Base-by-base conservation (phyloP, 2,329 filamentous ascomycete genomes). In the Ophiostoma australiae region DNA sequence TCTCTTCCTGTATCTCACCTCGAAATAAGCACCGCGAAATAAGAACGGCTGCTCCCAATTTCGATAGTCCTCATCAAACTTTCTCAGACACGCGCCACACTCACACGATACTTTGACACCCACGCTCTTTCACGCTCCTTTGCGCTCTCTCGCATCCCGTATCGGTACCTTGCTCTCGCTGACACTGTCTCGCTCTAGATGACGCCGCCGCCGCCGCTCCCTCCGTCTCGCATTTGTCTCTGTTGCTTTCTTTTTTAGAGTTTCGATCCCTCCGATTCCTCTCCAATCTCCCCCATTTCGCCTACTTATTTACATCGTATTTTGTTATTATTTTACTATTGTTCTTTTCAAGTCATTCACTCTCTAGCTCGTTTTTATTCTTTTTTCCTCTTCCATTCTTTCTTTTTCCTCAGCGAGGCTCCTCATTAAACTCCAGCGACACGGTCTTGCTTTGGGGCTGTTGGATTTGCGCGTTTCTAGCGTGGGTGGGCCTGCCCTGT, bases 351-450 rank as follows among this genome's bases (percentile, higher is more conserved):
- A 48, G 7, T 48, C 17, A 31, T 15, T 20, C 15, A 7, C 23
- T 33, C 13, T 61, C 13, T 31, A 6, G 15, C 11, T 33, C 23
- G 17, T 33, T 61, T 20, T 31, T 6, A 17, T 63, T 68, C 27
- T n/a, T 23, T 48, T 35, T 27, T 52, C 20, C 66, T 68, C 71
- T 35, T 48, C 61, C 44, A 48, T 48, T n/a, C 44, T 48, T 35
- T n/a, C 5, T 69, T 31, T 37, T 41, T 72, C 44, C 63, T 69
- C 68, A 61, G 67, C 69, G 33, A 72, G 67, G 65, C 65, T 72
- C 7, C 66, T 70, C 69, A 66, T 72, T 72, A 70, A 67, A 70
- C 48, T 58, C n/a, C 55, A 63, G 15, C 58, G 27, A 63, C 55
- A 61, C 55, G 55, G 58, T 20, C 58, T 63, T 63, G 27, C 58